Evolutionary conservation across 202 grass and related monocot genomes (phyloP), one percentile per base, ranked within the genome.

Genomic region (Setaria viridis): DNA sequence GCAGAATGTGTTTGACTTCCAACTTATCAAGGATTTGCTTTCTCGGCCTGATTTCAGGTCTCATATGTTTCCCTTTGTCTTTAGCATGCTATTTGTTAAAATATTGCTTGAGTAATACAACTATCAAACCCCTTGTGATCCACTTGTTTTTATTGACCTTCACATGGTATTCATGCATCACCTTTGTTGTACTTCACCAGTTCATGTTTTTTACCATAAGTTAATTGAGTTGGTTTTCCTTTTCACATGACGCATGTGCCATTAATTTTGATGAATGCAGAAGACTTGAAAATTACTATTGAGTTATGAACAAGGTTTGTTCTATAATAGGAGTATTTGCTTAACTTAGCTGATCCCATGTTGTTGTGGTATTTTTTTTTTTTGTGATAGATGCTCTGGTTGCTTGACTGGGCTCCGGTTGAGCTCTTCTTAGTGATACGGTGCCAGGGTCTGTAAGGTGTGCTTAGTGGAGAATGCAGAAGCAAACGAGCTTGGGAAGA

Each of bases 1-100:
- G 68, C 82, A 94, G 95, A 80, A 80, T 84, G 95, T 97, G 65
- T 97, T 94, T 85, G 91, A 97, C 90, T 97, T 97, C 88, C 79
- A 97, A 77, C 95, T 97, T 87, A 91, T 97, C 80, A 95, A 90
- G 77, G 74, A 82, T 78, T 84, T 97, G 54, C 85, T 97, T 86
- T 93, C 95, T 77, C 88, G 89, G 35, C 85, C 95, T 70, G 92
- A 97, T 90, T 97, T 95, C 82, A 94, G 92, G 95, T 97, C 41
- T 71, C n/a, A 19, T 42, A 16, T 75, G 35, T 79, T 58, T 87
- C 12, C 11, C 77, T 74, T 67, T 41, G 39, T 78, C 62, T 37
- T 12, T 41, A 5, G 39, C 45, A 70, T 84, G 19, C 75, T 67
- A 35, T 59, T 80, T 65, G 2, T 55, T 65, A 72, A 78, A 46